Base-by-base conservation (phyloP, 2,329 filamentous ascomycete species). In the Septoria linicola region DNA sequence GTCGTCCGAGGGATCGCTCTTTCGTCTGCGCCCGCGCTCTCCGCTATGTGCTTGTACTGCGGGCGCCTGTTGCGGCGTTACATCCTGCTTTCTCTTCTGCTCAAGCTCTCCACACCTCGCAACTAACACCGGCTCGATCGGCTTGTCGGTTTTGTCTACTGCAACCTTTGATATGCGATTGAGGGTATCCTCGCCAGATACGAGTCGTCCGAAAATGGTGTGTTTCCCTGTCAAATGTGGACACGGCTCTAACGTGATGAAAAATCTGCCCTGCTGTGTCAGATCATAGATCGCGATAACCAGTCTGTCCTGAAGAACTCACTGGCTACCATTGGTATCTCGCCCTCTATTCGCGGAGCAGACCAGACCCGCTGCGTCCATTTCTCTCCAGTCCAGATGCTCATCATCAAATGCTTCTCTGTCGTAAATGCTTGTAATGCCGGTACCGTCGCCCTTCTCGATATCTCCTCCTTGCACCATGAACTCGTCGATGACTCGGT, bases 391-490 rank as follows among this genome's bases (percentile, higher is more conserved):
- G 16, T 64, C 58, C 13, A 73, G 59, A 43, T 72, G 71, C 57
- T 73, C 71, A 51, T 73, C 71, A 21, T 68, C 70, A 42, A 72
- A 73, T 27, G 46, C 30, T 21, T 70, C 66, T 8, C 61, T 62
- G 25, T 64, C 68, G 54, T 73, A 73, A 31, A 73, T 72, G 49
- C 69, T 71, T 30, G 54, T 54, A 8, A 68, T 69, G 37, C 72
- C 72, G 1, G 71, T 73, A 10, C 72, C 72, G 49, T 74, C 66
- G 42, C 68, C 67, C 21, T 66, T 65, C 3, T 64, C 70, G 23
- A 73, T 72, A 51, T 74, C 72, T 14, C 72, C 72, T 37, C 71
- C 72, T 60, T 74, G 72, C 3, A 73, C 61, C 71, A 74, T 73
- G 60, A 74, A 74, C 34, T 72, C 69, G 55, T 72, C 69, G 48